phyloP scores from a whole-genome alignment of 2,329 filamentous ascomycete species.

The Colletotrichum truncatum region DNA sequence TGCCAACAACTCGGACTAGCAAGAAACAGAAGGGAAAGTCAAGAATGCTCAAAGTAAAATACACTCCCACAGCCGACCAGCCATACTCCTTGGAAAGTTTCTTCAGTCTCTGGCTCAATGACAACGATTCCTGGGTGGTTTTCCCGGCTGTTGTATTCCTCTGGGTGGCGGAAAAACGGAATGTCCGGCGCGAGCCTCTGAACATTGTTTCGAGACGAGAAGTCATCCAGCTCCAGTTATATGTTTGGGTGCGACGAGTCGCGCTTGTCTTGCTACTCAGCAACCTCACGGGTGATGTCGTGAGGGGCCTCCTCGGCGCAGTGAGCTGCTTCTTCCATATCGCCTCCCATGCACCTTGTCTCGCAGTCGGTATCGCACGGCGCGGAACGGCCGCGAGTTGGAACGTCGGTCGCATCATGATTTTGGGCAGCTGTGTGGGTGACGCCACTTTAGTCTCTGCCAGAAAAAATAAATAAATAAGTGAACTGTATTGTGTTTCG shows the following conservation, averaged over 20 bases:
- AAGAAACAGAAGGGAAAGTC: conserved; percentile 98
- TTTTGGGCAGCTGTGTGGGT: not conserved
- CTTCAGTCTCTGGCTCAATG: conserved; percentile 77
- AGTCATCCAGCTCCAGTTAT: conserved; percentile 19
- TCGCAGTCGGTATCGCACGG: conserved; percentile 12
- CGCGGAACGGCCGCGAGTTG: conserved; percentile 17
- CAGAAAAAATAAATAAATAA: too few relatives aligned
- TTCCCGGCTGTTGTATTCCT: not conserved
- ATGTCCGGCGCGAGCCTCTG: conserved; percentile 16
- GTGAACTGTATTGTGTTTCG: not conserved
- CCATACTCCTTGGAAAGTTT: conserved; percentile 93
- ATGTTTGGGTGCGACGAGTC: not conserved
- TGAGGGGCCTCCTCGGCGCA: not conserved
- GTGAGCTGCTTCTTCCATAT: conserved; percentile 21
- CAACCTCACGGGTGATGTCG: not conserved
- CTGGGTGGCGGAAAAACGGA: conserved; percentile 28
- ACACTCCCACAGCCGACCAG: conserved; percentile 93
- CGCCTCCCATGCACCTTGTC: conserved; percentile 18
- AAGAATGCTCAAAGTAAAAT: conserved; percentile 81
- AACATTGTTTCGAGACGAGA: conserved; percentile 18
- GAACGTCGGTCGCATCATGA: conserved; percentile 24
- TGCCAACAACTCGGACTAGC: conserved; percentile 82
- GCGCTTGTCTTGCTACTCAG: not conserved
- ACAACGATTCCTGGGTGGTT: conserved; percentile 44
- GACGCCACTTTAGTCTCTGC: not conserved